A percentile compares a stretch with the other conserved stretches of the same genome.
phyloP scores from a whole-genome alignment of 164 flowering plant species.

The Amborella trichopoda region DNA sequence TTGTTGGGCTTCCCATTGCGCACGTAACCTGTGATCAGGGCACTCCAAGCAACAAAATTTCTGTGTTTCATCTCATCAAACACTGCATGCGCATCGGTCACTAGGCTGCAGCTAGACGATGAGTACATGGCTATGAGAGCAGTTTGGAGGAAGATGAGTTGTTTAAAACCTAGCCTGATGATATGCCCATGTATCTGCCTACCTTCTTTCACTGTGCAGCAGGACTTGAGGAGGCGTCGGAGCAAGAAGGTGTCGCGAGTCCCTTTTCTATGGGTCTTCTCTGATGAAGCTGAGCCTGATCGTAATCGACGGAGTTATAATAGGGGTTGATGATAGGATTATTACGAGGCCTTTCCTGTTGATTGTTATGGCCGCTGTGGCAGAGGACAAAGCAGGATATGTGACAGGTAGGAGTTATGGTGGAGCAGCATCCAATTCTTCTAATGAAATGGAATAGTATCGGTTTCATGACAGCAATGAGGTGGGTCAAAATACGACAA shows the following conservation, averaged over 20 bases:
- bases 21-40: constrained; percentile 31
- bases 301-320: too few relatives aligned
- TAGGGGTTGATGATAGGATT: too few relatives aligned
- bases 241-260: constrained; percentile 29
- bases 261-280: too few relatives aligned
- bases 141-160: constrained; percentile 24
- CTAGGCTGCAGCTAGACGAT: constrained; percentile 8
- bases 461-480: too few relatives aligned
- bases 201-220: constrained; percentile 15
- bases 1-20: constrained; percentile 19
- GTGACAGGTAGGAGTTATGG: too few relatives aligned
- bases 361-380: too few relatives aligned
- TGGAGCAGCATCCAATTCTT: too few relatives aligned
- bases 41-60: constrained; percentile 35
- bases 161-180: constrained; percentile 17
- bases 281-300: too few relatives aligned
- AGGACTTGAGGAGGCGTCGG: constrained; percentile 24
- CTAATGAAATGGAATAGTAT: too few relatives aligned
- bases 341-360: too few relatives aligned
- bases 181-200: constrained; percentile 19
- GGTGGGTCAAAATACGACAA: too few relatives aligned
- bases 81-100: constrained; percentile 25
- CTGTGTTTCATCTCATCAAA: constrained; percentile 30
- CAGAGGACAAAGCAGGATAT: too few relatives aligned
- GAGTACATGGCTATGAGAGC: constrained; percentile 25